phyloP scores from a whole-genome alignment of 1,139 yeast species.

The Yamadazyma mexicana region DNA sequence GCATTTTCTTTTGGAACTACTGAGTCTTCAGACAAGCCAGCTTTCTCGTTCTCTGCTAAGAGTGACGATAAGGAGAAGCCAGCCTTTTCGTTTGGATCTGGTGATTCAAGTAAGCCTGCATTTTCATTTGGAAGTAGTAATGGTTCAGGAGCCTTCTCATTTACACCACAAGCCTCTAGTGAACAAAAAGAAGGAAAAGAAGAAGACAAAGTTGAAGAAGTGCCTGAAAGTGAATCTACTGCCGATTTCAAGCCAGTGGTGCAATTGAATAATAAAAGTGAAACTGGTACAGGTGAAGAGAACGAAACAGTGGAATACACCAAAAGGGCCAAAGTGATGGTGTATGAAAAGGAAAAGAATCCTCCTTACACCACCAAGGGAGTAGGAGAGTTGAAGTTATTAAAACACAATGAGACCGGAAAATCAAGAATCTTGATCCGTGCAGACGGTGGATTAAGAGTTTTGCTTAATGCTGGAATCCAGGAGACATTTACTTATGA shows the following conservation, averaged over 20 bases:
- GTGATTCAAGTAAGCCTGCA: conserved; percentile 7
- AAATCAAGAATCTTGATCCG: conserved; percentile 76
- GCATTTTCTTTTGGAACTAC: conserved; percentile 13
- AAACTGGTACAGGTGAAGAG: conserved; percentile 76
- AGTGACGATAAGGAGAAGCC: conserved; percentile 3
- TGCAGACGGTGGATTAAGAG: conserved; percentile 85
- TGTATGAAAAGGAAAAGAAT: conserved; percentile 51
- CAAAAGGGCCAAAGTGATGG: conserved; percentile 72
- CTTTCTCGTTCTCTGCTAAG: conserved; percentile 18
- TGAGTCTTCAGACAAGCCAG: conserved; percentile 10
- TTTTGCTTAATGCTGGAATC: conserved; percentile 67
- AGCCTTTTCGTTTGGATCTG: conserved; percentile 17
- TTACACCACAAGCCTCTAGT: background rate
- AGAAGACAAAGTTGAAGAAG: conserved; percentile 2
- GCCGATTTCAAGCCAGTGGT: conserved; percentile 44
- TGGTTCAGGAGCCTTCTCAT: conserved; percentile 11
- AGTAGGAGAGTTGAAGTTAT: conserved; percentile 76
- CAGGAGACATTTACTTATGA: conserved; percentile 54
- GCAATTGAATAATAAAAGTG: conserved; percentile 46
- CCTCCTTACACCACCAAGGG: conserved; percentile 63
- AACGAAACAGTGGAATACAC: conserved; percentile 64
- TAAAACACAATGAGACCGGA: conserved; percentile 55
- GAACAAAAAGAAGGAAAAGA: background rate
- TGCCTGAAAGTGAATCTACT: conserved; percentile 6
- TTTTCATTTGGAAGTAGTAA: conserved; percentile 12